These are phyloP conservation scores for Tetragonia tetragonoides DNA, from an alignment of 148 eudicot species.

Conservation along the genomic window DNA sequence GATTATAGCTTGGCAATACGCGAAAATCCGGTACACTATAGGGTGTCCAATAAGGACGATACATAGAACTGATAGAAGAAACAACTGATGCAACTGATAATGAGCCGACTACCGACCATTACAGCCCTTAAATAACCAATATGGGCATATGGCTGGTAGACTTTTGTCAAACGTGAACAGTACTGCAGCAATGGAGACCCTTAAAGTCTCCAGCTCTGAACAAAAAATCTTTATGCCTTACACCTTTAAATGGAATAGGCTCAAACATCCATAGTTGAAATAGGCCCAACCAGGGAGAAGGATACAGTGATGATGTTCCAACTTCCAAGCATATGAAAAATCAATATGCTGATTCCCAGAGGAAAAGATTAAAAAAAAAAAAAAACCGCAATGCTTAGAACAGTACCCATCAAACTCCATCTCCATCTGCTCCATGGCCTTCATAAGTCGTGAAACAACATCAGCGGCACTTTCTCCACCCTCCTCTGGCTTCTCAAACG, in stretches of 20 bases:
- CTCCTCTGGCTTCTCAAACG: constrained; percentile 76
- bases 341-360: not conserved
- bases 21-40: no score
- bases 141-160: no score
- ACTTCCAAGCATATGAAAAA: not conserved
- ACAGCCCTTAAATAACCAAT: no score
- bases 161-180: no score
- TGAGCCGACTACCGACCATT: no score
- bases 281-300: not conserved
- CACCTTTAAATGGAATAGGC: not conserved
- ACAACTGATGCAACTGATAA: no score
- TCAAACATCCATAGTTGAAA: not conserved
- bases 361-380: not conserved
- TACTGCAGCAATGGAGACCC: no score
- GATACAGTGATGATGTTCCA: not conserved
- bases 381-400: not conserved
- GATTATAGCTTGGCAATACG: no score
- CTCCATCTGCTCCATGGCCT: constrained; percentile 62
- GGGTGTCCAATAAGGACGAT: no score
- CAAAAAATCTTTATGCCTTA: not conserved
- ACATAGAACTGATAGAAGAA: no score
- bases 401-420: constrained; percentile 62
- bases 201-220: no score
- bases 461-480: constrained; percentile 97
- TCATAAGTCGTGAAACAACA: constrained; percentile 78